A percentile compares a stretch with the other conserved stretches of the same genome.
phyloP scores from a whole-genome alignment of 2,329 filamentous ascomycete species.

The Exophiala sp. region DNA sequence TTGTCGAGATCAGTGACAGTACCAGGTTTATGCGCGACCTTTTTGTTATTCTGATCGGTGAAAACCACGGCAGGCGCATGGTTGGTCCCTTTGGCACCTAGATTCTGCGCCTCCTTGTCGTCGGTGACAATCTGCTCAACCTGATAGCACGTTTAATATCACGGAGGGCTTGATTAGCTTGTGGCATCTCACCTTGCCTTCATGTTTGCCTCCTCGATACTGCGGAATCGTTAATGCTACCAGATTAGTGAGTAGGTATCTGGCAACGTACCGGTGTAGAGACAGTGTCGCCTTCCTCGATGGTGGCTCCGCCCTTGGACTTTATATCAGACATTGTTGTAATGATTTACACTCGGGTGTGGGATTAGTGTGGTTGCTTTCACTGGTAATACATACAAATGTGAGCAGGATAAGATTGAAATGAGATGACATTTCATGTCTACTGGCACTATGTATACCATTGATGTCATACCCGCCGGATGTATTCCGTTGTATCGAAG shows the following conservation, averaged over 20 bases:
- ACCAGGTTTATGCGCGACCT: slow-evolving; percentile 22
- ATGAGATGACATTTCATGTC: too few relatives aligned
- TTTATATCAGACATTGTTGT: slow-evolving; percentile 19
- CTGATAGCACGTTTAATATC: slow-evolving; percentile 4
- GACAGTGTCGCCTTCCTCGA: slow-evolving; percentile 22
- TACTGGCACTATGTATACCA: too few relatives aligned
- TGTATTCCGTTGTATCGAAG: too few relatives aligned
- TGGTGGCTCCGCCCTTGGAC: slow-evolving; percentile 21
- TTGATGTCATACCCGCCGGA: too few relatives aligned
- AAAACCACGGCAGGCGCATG: slow-evolving; percentile 23
- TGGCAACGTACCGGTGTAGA: slow-evolving; percentile 13
- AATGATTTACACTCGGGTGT: not conserved
- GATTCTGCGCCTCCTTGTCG: slow-evolving; percentile 12
- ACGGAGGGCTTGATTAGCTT: too few relatives aligned
- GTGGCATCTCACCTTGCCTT: slow-evolving; percentile 11
- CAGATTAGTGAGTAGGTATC: not conserved
- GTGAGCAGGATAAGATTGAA: too few relatives aligned
- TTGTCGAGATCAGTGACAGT: slow-evolving; percentile 21
- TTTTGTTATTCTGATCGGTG: slow-evolving; percentile 24
- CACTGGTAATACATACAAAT: too few relatives aligned
- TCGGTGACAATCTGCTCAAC: slow-evolving; percentile 20
- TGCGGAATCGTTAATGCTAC: not conserved
- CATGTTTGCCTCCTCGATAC: slow-evolving; percentile 24
- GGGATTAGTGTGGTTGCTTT: too few relatives aligned
- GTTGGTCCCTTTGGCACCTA: slow-evolving; percentile 17